Evolutionary conservation across 169 alveolate species (phyloP), one percentile per base, ranked within the genome.

Genomic region (Plasmodium gonderi): DNA sequence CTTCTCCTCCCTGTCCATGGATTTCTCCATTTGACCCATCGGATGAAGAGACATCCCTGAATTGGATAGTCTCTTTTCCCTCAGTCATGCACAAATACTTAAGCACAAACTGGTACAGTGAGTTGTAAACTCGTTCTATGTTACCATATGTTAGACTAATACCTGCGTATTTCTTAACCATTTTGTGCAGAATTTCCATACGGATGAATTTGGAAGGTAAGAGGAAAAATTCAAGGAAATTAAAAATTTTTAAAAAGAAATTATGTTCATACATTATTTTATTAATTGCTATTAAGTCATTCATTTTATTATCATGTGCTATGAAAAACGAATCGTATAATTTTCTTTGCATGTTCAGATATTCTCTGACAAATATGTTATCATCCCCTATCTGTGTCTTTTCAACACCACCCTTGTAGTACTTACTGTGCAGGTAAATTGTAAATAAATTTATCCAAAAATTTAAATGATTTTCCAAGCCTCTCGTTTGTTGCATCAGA

Each of bases 171-270:
- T 47, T 85, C 45, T 11, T 72, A 12, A 85, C 45, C 40, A 85
- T 49, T 12, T 49, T 29, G 7, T 85, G 69, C 9, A 85, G 68
- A 0, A 74, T 36, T 74, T 85, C 80, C 11, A 85, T 36, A 26
- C 79, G 40, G 23, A 75, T 11, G 4, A 85, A 51, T 75, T 33
- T 85, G 29, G 92, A 85, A 12, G 92, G 87, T 17, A 85, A 26
- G 29, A 74, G 17, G 14, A 85, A 54, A 85, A 85, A 75, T 9
- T 85, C 92, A 20, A 51, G 23, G 42, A 85, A 74, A 40, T 85
- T 85, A 72, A 85, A 85, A 51, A 85, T 51, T 74, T 85, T 74
- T 20, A 85, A 54, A 60, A 47, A 85, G 44, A 85, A 17, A 51
- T 85, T 69, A 7, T 85, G 38, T 72, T 85, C 47, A 74, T 85